A percentile compares a stretch with the other conserved stretches of the same genome.
phyloP scores from a whole-genome alignment of 805 yeast genomes.

The Yarrowia sp. region DNA sequence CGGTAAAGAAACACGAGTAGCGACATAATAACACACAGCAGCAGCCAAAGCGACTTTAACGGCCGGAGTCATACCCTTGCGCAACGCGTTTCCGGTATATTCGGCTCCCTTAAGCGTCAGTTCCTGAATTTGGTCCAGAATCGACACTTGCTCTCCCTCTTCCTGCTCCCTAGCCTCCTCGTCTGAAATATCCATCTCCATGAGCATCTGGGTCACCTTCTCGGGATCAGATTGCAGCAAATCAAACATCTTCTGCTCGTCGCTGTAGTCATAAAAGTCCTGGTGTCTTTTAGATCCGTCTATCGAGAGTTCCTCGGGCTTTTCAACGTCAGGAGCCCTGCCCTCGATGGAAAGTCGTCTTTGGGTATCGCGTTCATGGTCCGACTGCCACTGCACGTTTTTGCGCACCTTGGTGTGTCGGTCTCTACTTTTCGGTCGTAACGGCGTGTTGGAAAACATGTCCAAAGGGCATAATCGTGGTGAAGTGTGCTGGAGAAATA shows the following conservation, averaged over 20 bases:
- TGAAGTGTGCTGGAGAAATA: not conserved
- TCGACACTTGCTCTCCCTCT: not conserved
- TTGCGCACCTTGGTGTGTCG: conserved; percentile 10
- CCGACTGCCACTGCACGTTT: conserved; percentile 14
- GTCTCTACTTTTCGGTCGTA: not conserved
- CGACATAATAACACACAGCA: not conserved
- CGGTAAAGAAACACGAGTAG: not conserved
- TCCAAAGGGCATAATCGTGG: not conserved
- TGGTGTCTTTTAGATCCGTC: conserved; percentile 28
- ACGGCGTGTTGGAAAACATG: conserved; percentile 31
- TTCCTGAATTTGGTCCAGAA: not conserved
- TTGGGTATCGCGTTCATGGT: not conserved
- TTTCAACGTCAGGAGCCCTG: no score
- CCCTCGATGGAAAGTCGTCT: not conserved
- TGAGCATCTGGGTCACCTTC: conserved; percentile 33
- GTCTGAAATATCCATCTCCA: conserved; percentile 7
- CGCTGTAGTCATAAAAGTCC: conserved; percentile 27
- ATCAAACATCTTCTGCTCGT: conserved; percentile 1
- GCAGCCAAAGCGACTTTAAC: not conserved
- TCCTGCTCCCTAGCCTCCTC: conserved; percentile 2
- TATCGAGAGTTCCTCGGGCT: not conserved
- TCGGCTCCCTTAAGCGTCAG: not conserved
- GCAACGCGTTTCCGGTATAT: not conserved
- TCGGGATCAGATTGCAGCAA: conserved; percentile 12
- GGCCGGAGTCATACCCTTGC: conserved; percentile 9